These are phyloP conservation scores for Dryas drummondii DNA, from an alignment of 306 rosid species.

Conservation along the genomic window DNA sequence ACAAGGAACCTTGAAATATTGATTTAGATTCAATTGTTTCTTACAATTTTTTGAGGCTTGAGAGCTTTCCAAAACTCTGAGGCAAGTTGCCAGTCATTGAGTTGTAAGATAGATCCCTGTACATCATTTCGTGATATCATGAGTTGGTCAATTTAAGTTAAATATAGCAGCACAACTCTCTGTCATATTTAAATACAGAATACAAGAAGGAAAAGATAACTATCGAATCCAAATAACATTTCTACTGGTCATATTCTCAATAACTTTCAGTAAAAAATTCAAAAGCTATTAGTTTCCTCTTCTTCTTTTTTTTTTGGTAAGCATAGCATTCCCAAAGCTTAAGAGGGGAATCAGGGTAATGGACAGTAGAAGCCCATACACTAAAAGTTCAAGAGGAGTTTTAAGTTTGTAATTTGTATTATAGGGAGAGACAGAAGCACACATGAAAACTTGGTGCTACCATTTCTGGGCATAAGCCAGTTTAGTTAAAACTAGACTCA, in stretches of 20 bases:
- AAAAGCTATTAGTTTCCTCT: no score
- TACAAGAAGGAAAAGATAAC: neutral
- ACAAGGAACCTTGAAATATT: slow-evolving; percentile 4
- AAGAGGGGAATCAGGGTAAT: neutral
- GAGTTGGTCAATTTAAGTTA: neutral
- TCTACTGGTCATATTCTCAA: neutral
- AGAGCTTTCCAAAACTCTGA: slow-evolving; percentile 66
- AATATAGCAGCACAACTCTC: neutral
- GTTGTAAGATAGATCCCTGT: slow-evolving; percentile 82
- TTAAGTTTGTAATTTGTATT: no score
- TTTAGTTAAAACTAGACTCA: no score
- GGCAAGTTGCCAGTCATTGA: slow-evolving; percentile 79
- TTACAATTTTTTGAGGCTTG: slow-evolving; percentile 70
- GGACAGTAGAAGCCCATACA: no score
- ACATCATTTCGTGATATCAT: slow-evolving; percentile 21
- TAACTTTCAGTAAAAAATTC: no score
- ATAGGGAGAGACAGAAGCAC: no score
- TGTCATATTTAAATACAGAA: neutral
- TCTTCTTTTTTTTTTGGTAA: no score
- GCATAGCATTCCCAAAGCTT: no score
- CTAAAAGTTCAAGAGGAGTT: no score
- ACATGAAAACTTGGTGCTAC: no score
- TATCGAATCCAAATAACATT: neutral
- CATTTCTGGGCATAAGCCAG: neutral
- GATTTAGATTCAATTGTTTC: slow-evolving; percentile 19